These are phyloP conservation scores for Bacterosira constricta DNA, from an alignment of 108 stramenopile genomes.

Conservation along the genomic window DNA sequence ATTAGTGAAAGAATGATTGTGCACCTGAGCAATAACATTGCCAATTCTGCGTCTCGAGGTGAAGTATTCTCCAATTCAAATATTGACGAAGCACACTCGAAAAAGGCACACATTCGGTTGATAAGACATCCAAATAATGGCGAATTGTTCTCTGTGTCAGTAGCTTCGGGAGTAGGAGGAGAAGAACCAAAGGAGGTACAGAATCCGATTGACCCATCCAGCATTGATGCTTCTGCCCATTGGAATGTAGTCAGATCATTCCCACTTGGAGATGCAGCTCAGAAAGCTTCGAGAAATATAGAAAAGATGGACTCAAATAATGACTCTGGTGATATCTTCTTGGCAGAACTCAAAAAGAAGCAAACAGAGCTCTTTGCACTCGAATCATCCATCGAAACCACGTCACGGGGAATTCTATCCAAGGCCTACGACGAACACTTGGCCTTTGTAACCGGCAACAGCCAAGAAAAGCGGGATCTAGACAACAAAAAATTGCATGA, in stretches of 20 bases:
- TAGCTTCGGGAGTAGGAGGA: not conserved
- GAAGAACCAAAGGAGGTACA: constrained; percentile 15
- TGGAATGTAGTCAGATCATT: constrained; percentile 40
- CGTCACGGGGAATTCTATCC: constrained; percentile 48
- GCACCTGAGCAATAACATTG: not conserved
- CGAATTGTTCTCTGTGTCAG: constrained; percentile 2
- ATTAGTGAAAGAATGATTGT: constrained; percentile 44
- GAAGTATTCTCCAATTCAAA: constrained; percentile 15
- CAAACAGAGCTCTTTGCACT: constrained; percentile 48
- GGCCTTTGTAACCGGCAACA: constrained; percentile 49
- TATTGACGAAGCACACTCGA: not conserved
- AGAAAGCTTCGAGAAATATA: not conserved
- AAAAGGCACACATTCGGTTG: constrained; percentile 35
- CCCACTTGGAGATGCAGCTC: not conserved
- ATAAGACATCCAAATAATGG: not conserved
- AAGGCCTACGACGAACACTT: constrained; percentile 55
- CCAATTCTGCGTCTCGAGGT: not conserved
- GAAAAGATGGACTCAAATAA: not conserved
- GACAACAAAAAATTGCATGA: constrained; percentile 43
- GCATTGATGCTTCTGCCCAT: constrained; percentile 14
- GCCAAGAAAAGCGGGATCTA: constrained; percentile 20
- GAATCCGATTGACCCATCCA: constrained; percentile 8
- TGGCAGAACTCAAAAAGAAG: constrained; percentile 53
- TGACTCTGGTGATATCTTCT: constrained; percentile 38
- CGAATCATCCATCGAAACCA: constrained; percentile 60